Conservation (phyloP, 495 filamentous ascomycete genomes). For the Penicillium manginii region DNA sequence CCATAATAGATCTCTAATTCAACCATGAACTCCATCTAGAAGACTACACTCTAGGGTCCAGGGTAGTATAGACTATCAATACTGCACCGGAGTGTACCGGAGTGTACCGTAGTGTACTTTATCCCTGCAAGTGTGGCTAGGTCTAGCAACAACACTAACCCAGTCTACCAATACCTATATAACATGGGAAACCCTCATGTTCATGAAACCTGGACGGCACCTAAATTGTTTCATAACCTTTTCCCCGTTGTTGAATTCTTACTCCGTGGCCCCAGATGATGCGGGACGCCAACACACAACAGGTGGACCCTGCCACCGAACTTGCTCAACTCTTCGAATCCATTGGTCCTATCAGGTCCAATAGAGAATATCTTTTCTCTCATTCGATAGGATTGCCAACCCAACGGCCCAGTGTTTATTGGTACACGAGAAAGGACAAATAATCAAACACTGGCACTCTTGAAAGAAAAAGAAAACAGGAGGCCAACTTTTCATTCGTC, state of each 20-base stretch:
- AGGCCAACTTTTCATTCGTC: neutral
- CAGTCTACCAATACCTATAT: too few species aligned
- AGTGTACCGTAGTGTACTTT: too few species aligned
- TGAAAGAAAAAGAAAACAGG: neutral
- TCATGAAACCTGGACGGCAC: neutral
- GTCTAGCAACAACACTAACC: too few species aligned
- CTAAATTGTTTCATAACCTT: neutral
- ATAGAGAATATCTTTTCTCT: neutral
- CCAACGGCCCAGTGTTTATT: neutral
- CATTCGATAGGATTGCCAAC: neutral
- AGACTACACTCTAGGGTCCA: too few species aligned
- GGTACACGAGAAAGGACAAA: neutral
- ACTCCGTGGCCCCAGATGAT: neutral
- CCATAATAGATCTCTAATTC: too few species aligned
- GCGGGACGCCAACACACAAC: neutral
- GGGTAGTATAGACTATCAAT: too few species aligned
- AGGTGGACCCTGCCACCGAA: neutral
- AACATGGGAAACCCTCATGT: neutral
- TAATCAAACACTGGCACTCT: neutral
- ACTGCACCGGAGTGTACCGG: too few species aligned
- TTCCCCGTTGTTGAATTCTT: neutral
- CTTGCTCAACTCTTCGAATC: neutral
- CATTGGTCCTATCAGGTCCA: neutral
- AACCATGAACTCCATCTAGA: too few species aligned
- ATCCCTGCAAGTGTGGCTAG: too few species aligned